Percentiles rank a stretch among this genome's conserved stretches.
phyloP scores from a whole-genome alignment of 116 monocot genomes.

The Cymodocea nodosa region DNA sequence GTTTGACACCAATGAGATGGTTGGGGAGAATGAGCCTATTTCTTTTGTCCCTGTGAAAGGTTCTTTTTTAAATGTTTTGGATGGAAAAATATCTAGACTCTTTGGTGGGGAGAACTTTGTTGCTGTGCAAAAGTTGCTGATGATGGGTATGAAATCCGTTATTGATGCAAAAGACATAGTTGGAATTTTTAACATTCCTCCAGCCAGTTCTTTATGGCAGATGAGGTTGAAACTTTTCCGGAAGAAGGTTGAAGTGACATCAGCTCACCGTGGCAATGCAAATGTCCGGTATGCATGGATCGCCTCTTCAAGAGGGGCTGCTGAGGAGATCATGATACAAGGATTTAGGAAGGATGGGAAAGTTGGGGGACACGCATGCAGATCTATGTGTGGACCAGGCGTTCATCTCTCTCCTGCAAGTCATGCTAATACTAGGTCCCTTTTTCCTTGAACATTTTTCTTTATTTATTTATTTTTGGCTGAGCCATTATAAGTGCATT shows the following conservation, averaged over 20 bases:
- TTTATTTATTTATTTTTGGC: neutral
- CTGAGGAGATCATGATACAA: conserved; percentile 38
- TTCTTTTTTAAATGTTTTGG: conserved; percentile 4
- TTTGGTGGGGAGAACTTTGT: conserved; percentile 9
- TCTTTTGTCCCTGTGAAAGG: neutral
- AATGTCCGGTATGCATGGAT: conserved; percentile 91
- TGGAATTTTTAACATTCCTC: conserved; percentile 43
- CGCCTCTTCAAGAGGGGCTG: conserved; percentile 42
- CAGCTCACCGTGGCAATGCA: conserved; percentile 55
- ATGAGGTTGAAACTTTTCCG: conserved; percentile 40
- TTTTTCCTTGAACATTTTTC: neutral
- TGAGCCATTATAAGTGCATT: neutral
- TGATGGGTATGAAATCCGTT: conserved; percentile 35
- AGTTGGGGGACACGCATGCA: conserved; percentile 19
- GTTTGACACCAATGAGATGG: conserved; percentile 21
- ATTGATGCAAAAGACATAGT: conserved; percentile 48
- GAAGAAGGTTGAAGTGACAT: conserved; percentile 38
- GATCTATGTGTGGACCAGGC: conserved; percentile 37
- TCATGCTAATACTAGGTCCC: conserved; percentile 11
- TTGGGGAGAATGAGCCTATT: conserved; percentile 17
- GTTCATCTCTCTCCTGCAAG: conserved; percentile 58
- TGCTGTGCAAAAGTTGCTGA: conserved; percentile 45
- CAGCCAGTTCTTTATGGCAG: conserved; percentile 24
- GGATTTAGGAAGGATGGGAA: conserved; percentile 33
- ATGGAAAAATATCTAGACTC: conserved; percentile 9